phyloP scores from a whole-genome alignment of 768 basidiomycete genomes.

The Harrya chromipes region DNA sequence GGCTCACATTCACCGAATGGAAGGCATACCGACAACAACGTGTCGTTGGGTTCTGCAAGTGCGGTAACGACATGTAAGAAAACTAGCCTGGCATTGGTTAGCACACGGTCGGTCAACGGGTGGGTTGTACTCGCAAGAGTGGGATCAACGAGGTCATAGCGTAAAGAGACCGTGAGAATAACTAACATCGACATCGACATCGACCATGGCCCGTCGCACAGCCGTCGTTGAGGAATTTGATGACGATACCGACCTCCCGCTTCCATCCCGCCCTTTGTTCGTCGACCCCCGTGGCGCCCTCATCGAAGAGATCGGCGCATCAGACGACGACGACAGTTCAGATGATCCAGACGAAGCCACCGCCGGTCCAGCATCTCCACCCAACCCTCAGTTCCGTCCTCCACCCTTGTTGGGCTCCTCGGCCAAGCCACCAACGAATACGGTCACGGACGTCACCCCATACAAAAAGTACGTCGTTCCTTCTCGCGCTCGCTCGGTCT shows the following conservation, averaged over 20 bases:
- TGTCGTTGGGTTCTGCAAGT: slow-evolving; percentile 1
- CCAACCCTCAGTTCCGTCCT: slow-evolving; percentile 25
- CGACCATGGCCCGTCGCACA: slow-evolving; percentile 64
- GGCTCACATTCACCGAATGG: slow-evolving; percentile 60
- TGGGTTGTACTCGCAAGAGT: slow-evolving; percentile 7
- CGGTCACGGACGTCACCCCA: slow-evolving; percentile 72
- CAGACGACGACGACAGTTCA: slow-evolving; percentile 47
- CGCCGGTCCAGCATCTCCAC: slow-evolving; percentile 58
- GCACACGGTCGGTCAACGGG: not conserved
- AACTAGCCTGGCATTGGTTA: slow-evolving; percentile 11
- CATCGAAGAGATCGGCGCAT: slow-evolving; percentile 63
- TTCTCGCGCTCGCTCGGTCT: not conserved
- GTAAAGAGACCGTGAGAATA: slow-evolving; percentile 28
- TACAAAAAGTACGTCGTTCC: slow-evolving; percentile 67
- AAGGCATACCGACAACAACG: slow-evolving; percentile 34
- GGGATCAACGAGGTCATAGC: not conserved
- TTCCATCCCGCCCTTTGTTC: slow-evolving; percentile 65
- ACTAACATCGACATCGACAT: slow-evolving; percentile 5
- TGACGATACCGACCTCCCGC: slow-evolving; percentile 90
- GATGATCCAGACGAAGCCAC: slow-evolving; percentile 32
- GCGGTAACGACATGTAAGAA: slow-evolving; percentile 9
- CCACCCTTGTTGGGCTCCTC: slow-evolving; percentile 16
- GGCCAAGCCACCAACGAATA: slow-evolving; percentile 30
- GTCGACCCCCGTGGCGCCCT: slow-evolving; percentile 71
- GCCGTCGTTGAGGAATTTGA: slow-evolving; percentile 80